phyloP scores from a whole-genome alignment of 2,329 filamentous ascomycete genomes.

The Stachybotrys elegans region DNA sequence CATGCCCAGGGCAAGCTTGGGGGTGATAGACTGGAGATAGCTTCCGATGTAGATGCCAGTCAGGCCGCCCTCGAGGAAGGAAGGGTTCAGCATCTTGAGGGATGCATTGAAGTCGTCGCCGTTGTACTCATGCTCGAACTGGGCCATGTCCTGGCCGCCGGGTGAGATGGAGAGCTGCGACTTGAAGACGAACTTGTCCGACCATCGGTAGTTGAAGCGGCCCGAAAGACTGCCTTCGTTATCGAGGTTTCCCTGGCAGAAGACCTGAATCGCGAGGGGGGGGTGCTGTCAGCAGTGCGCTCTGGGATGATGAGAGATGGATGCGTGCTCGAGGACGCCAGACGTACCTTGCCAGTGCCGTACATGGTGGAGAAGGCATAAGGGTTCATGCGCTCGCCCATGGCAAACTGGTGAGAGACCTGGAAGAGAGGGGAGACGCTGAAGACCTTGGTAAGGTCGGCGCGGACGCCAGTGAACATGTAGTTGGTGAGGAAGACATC shows the following conservation, averaged over 20 bases:
- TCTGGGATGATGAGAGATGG: conserved; percentile 5
- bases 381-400: conserved; percentile 88
- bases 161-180: conserved; percentile 80
- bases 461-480: conserved; percentile 93
- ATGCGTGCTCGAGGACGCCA: too few relatives aligned
- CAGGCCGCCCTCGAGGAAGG: conserved; percentile 80
- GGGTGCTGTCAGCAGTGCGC: too few relatives aligned
- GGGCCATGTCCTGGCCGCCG: conserved; percentile 78
- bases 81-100: conserved; percentile 94
- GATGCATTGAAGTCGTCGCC: conserved; percentile 91
- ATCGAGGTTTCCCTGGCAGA: conserved; percentile 92
- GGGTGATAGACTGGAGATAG: conserved; percentile 91
- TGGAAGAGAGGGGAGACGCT: conserved; percentile 93
- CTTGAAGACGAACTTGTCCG: conserved; percentile 75
- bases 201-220: conserved; percentile 92
- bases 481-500: conserved; percentile 95
- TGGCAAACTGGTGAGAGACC: conserved; percentile 92
- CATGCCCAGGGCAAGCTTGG: conserved; percentile 78
- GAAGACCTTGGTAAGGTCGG: conserved; percentile 95
- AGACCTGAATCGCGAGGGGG: conserved; percentile 62
- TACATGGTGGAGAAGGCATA: conserved; percentile 95
- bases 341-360: conserved; percentile 82
- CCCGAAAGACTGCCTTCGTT: conserved; percentile 84
- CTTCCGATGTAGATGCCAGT: conserved; percentile 95
- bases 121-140: conserved; percentile 92